Evolutionary conservation across 768 basidiomycete species (phyloP), one percentile per base, ranked within the genome.

Genomic region (Lactifluus volemus): DNA sequence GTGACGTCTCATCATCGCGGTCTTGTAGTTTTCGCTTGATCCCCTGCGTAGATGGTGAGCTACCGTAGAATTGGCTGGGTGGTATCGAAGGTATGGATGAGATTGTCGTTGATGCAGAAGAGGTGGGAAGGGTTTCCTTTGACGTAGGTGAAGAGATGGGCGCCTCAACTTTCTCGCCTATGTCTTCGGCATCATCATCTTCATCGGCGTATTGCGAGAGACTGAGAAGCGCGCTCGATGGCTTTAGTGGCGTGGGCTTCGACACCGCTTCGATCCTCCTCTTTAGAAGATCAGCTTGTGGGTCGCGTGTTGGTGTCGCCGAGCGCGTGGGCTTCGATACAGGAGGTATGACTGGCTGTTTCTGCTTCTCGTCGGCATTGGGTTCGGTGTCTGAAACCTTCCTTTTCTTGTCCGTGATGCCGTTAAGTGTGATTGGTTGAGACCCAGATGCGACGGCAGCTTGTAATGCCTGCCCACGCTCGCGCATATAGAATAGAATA

Each of bases 401-500:
- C 59, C 74, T 70, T 70, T 76, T 79, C 75, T 45, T 77, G 6
- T 79, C 76, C 1, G 78, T 74, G 50, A 87, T 67, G 21, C 72
- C 75, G 30, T 67, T 64, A 14, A 61, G 69, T 21, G 63, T 66
- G 32, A 41, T 21, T 54, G 55, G 49, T 15, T 25, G 55, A 52
- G 44, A 42, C 56, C 52, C 67, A 19, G 74, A 67, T 25, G 75
- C 77, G 59, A 89, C 74, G 5, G 81, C 85, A 17, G 84, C 83
- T 66, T 88, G 82, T 50, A 91, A 74, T 5, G 78, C 81, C 68
- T 90, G 85, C 7, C 90, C 91, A 71, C 84, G 87, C 59, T 86
- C 84, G 53, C 84, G 84, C 48, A 92, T 81, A 72, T 98, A 99
- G 75, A 96, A 94, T 59, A 99, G 77, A 64, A 98, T 82, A 67